Conservation (phyloP, 306 rosid species). For the Vigna nakashimae region DNA sequence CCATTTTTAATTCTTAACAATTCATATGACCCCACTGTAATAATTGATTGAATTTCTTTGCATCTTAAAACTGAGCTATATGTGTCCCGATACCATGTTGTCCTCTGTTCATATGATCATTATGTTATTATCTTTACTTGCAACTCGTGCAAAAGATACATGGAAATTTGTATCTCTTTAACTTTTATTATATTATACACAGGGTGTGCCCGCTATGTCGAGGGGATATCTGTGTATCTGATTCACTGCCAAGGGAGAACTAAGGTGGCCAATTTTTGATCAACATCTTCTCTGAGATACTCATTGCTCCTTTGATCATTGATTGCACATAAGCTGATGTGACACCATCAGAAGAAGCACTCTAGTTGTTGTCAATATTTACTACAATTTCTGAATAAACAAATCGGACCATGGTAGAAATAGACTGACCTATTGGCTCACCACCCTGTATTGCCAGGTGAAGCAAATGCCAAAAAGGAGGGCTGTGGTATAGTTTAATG, state of each 20-base stretch:
- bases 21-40: conserved; percentile 32
- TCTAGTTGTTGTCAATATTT: conserved; percentile 46
- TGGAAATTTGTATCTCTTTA: conserved; percentile 31
- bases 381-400: conserved; percentile 45
- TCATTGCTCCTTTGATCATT: conserved; percentile 16
- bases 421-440: conserved; percentile 51
- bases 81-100: conserved; percentile 27
- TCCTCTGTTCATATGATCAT: conserved; percentile 35
- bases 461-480: conserved; percentile 28
- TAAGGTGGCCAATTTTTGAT: conserved; percentile 46
- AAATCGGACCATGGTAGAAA: conserved; percentile 48
- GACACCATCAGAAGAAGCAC: conserved; percentile 51
- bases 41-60: conserved; percentile 16
- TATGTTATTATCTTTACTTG: conserved; percentile 11
- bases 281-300: conserved; percentile 36
- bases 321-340: conserved; percentile 40
- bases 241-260: conserved; percentile 55
- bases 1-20: conserved; percentile 21
- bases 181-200: conserved; percentile 45
- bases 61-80: conserved; percentile 23
- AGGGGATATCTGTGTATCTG: conserved; percentile 83
- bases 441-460: conserved; percentile 5
- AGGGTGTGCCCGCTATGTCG: conserved; percentile 99
- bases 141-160: conserved; percentile 31
- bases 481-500: neutral